Percentiles rank a stretch among this genome's conserved stretches.
Evolutionary conservation across 176 grass and related monocot genomes (phyloP).

Genomic region (Carex kokanica): DNA sequence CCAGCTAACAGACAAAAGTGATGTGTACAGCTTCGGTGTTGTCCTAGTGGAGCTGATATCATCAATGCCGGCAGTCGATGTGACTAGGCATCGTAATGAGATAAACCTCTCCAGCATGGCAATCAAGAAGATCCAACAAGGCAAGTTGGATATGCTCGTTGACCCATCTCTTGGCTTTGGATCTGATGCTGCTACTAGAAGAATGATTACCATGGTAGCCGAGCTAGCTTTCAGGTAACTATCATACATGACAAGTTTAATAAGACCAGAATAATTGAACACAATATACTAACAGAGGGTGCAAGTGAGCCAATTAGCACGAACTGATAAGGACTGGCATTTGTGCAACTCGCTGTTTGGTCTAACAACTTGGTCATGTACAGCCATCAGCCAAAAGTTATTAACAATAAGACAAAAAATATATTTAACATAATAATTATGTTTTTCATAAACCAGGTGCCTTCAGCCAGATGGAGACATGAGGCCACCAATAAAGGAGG

Average conservation of each 20-base stretch:
- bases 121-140: constrained; percentile 69
- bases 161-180: constrained; percentile 60
- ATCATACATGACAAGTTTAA: constrained; percentile 3
- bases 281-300: neutral
- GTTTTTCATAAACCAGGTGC: constrained; percentile 35
- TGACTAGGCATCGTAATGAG: constrained; percentile 59
- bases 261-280: neutral
- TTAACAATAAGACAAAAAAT: neutral
- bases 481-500: constrained; percentile 82
- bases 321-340: neutral
- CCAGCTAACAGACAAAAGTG: constrained; percentile 88
- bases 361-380: neutral
- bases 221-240: constrained; percentile 73
- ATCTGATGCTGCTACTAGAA: constrained; percentile 48
- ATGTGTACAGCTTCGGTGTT: constrained; percentile 89
- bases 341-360: neutral
- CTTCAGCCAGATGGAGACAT: constrained; percentile 84
- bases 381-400: neutral
- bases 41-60: constrained; percentile 88
- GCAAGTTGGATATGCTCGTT: constrained; percentile 58
- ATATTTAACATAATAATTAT: neutral
- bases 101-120: constrained; percentile 89
- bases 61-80: constrained; percentile 75
- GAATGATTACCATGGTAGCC: constrained; percentile 79
- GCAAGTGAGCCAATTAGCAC: neutral